These are phyloP conservation scores for Theobroma grandiflorum DNA, from an alignment of 441 rosid genomes.

Conservation along the genomic window DNA sequence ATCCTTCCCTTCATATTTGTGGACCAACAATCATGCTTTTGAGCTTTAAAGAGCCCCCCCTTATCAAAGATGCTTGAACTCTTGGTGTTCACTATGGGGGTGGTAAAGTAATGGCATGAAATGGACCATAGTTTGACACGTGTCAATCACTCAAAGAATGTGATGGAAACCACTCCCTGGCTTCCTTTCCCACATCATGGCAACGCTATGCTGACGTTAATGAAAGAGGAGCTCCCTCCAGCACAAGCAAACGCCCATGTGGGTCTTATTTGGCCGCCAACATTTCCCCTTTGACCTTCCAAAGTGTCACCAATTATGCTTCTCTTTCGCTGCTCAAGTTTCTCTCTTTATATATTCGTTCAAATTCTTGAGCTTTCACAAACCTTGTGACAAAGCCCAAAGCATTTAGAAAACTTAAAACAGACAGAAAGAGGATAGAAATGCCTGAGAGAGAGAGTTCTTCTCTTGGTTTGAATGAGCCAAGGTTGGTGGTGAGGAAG, in stretches of 20 bases:
- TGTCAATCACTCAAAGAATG: conserved; percentile 28
- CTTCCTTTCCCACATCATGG: conserved; percentile 36
- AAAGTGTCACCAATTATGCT: background rate
- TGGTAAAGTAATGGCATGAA: background rate
- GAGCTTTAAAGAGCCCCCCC: background rate
- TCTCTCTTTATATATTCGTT: conserved; percentile 33
- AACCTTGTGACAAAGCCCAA: background rate
- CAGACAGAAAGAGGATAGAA: background rate
- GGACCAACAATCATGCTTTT: conserved; percentile 26
- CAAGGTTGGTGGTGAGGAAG: conserved; percentile 68
- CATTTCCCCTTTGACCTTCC: conserved; percentile 51
- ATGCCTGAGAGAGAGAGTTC: conserved; percentile 41
- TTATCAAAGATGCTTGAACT: background rate
- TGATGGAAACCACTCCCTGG: background rate
- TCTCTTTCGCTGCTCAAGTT: background rate
- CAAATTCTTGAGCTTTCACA: conserved; percentile 21
- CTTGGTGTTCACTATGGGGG: background rate
- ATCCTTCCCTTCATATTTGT: background rate
- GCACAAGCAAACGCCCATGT: conserved; percentile 33
- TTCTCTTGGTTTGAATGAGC: conserved; percentile 36
- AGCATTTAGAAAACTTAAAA: background rate
- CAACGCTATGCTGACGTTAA: conserved; percentile 55
- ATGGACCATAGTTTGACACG: conserved; percentile 14
- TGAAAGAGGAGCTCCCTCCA: background rate
- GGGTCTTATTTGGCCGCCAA: conserved; percentile 56